Conservation (phyloP, 192 early-diverging fungal species). For the Backusella westeae region DNA sequence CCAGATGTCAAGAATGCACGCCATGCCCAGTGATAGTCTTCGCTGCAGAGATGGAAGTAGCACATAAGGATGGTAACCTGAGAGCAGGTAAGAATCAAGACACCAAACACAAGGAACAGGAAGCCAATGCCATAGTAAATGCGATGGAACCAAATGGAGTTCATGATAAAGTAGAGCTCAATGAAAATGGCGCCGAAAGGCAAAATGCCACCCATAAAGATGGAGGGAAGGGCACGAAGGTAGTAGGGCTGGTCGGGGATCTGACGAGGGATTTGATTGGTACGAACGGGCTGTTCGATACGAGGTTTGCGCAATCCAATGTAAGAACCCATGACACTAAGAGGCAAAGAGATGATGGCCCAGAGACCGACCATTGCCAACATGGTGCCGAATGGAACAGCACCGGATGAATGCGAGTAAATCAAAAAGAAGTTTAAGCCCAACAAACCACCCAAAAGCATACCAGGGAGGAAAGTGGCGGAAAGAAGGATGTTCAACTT, state of each 20-base stretch:
- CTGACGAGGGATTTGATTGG: conserved; percentile 93
- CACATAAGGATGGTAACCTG: conserved; percentile 86
- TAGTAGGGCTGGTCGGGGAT: conserved; percentile 87
- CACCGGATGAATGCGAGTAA: conserved; percentile 76
- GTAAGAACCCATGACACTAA: conserved; percentile 77
- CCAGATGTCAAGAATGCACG: conserved; percentile 83
- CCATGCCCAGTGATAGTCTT: conserved; percentile 89
- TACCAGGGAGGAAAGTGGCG: conserved; percentile 73
- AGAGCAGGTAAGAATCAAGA: conserved; percentile 81
- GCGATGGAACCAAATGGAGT: conserved; percentile 90
- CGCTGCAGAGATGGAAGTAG: conserved; percentile 87
- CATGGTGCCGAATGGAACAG: conserved; percentile 87
- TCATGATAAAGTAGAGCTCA: conserved; percentile 96
- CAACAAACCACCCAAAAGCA: conserved; percentile 60
- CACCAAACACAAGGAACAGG: conserved; percentile 82
- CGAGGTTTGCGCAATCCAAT: conserved; percentile 66
- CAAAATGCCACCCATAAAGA: conserved; percentile 80
- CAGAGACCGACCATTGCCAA: conserved; percentile 80
- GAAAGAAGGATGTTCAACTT: conserved; percentile 81
- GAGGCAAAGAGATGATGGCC: conserved; percentile 78
- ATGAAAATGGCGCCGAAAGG: conserved; percentile 95
- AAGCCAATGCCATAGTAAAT: conserved; percentile 96
- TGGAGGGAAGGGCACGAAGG: conserved; percentile 69
- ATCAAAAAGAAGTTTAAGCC: conserved; percentile 87
- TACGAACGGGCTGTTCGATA: conserved; percentile 76